These are phyloP conservation scores for Aphanomyces cochlioides DNA, from an alignment of 352 stramenopile genomes.

Conservation along the genomic window DNA sequence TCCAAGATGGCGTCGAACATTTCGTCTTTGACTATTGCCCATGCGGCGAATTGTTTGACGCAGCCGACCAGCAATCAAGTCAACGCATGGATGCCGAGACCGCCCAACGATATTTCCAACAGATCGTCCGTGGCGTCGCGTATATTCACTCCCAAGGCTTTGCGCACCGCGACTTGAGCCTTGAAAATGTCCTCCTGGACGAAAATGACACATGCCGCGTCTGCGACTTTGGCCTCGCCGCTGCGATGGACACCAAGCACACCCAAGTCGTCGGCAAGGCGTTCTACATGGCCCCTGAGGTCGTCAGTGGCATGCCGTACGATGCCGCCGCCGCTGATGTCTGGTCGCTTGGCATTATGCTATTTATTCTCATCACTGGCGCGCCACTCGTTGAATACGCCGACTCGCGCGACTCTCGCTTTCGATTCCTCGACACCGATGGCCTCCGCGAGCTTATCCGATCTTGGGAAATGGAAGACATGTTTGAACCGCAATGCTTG, in stretches of 20 bases:
- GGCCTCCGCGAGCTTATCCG: constrained; percentile 23
- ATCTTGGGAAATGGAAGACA: constrained; percentile 9
- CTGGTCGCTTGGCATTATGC: constrained; percentile 39
- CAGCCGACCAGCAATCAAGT: neutral
- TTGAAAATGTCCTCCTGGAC: constrained; percentile 35
- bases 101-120: constrained; percentile 42
- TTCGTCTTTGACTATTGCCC: constrained; percentile 79
- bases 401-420: constrained; percentile 42
- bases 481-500: neutral
- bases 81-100: constrained; percentile 58
- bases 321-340: neutral
- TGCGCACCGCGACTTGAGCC: constrained; percentile 34
- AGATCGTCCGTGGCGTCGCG: constrained; percentile 26
- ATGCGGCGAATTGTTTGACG: constrained; percentile 62
- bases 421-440: constrained; percentile 39
- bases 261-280: neutral
- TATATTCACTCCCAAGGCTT: constrained; percentile 30
- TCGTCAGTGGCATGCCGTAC: neutral
- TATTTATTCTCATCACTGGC: constrained; percentile 66
- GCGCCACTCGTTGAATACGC: constrained; percentile 43
- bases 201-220: constrained; percentile 13
- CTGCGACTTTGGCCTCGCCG: constrained; percentile 23
- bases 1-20: constrained; percentile 47
- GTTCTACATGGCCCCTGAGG: constrained; percentile 22
- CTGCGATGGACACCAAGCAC: neutral